These are phyloP conservation scores for Globisporangium solare DNA, from an alignment of 352 stramenopile genomes.

Conservation along the genomic window DNA sequence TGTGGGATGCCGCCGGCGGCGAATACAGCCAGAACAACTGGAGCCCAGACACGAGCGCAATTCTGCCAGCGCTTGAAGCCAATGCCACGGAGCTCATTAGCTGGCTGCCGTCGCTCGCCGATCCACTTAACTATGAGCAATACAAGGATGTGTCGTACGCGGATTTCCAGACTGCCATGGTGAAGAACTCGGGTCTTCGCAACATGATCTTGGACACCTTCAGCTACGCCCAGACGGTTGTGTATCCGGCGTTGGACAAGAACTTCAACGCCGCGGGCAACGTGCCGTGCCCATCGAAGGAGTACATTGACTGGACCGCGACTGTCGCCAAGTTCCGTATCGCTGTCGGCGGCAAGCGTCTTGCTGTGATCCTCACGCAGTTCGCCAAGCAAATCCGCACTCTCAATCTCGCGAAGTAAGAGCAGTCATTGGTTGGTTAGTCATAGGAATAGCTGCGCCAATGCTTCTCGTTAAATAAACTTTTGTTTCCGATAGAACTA, in stretches of 20 bases:
- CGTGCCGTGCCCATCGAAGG: slow-evolving; percentile 19
- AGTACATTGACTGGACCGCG: slow-evolving; percentile 30
- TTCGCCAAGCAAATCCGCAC: slow-evolving; percentile 41
- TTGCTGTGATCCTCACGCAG: slow-evolving; percentile 57
- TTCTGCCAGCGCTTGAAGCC: slow-evolving; percentile 10
- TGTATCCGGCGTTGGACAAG: slow-evolving; percentile 36
- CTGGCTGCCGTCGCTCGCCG: slow-evolving; percentile 23
- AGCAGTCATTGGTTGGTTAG: too few species aligned
- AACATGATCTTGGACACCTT: slow-evolving; percentile 43
- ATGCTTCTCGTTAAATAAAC: too few species aligned
- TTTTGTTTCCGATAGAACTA: too few species aligned
- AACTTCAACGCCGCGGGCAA: slow-evolving; percentile 14
- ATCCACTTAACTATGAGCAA: slow-evolving; percentile 34
- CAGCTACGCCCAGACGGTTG: slow-evolving; percentile 29
- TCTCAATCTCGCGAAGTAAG: slow-evolving; percentile 29
- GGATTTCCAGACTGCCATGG: slow-evolving; percentile 28
- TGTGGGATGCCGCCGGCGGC: slow-evolving; percentile 58
- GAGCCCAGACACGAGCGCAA: slow-evolving; percentile 19
- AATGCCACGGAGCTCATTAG: slow-evolving; percentile 49
- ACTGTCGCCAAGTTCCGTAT: slow-evolving; percentile 44
- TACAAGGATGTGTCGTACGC: slow-evolving; percentile 32
- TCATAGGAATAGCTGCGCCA: too few species aligned
- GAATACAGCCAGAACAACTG: slow-evolving; percentile 54
- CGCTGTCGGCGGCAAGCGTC: slow-evolving; percentile 38
- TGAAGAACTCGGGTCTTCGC: slow-evolving; percentile 20